phyloP scores from a whole-genome alignment of 768 basidiomycete species.

The Leccinum disarticulatum region DNA sequence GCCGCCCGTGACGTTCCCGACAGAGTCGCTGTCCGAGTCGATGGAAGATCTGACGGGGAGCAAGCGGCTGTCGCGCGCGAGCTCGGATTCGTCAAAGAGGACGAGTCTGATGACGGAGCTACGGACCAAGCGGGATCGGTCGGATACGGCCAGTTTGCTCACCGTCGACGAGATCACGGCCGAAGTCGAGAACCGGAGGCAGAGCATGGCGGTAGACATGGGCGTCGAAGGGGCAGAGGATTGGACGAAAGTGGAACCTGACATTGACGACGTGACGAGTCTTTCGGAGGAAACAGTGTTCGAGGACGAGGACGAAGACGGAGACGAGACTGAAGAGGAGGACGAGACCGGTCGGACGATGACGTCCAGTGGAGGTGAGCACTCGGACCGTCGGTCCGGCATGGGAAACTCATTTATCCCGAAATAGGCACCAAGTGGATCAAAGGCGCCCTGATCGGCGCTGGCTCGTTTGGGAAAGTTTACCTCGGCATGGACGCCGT shows the following conservation, averaged over 20 bases:
- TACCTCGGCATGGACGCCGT: constrained; percentile 95
- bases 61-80: constrained; percentile 40
- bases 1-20: constrained; percentile 76
- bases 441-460: constrained; percentile 92
- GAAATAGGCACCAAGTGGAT: constrained; percentile 87
- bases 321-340: constrained; percentile 46
- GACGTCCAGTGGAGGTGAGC: constrained; percentile 53
- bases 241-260: constrained; percentile 69
- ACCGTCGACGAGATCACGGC: constrained; percentile 99
- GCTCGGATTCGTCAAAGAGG: constrained; percentile 55
- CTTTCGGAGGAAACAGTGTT: constrained; percentile 46
- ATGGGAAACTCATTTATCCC: constrained; percentile 2
- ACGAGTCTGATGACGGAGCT: constrained; percentile 83
- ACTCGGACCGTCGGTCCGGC: background rate
- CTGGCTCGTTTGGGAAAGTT: constrained; percentile 93
- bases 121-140: constrained; percentile 77
- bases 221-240: constrained; percentile 58
- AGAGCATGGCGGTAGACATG: constrained; percentile 46
- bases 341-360: constrained; percentile 53
- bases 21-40: constrained; percentile 79
- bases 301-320: constrained; percentile 52
- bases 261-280: constrained; percentile 48
- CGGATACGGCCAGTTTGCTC: constrained; percentile 87
- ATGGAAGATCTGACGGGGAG: constrained; percentile 53
- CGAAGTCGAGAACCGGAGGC: constrained; percentile 73